Evolutionary conservation across 495 filamentous ascomycete genomes (phyloP).

Genomic region (Penicillium canescens): DNA sequence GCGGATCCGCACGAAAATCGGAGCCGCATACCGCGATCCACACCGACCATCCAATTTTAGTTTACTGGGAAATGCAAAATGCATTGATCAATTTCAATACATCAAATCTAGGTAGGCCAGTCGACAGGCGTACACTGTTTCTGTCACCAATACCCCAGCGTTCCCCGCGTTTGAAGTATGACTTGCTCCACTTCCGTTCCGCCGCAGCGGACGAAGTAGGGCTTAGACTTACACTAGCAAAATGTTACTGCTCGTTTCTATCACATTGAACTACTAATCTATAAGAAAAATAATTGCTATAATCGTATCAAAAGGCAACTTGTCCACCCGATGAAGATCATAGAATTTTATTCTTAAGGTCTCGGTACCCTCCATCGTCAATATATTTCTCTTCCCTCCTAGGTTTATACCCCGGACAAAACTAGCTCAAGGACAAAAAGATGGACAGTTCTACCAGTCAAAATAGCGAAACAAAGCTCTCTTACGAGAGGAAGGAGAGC

Average conservation of each 20-base stretch:
- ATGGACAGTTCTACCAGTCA: constrained; percentile 17
- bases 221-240: no score
- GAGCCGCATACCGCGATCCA: constrained; percentile 1
- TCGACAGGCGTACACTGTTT: no score
- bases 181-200: no score
- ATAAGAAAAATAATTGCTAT: no score
- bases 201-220: no score
- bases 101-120: background rate
- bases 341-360: no score
- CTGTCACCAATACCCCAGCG: no score
- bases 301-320: no score
- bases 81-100: background rate
- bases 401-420: background rate
- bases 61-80: background rate
- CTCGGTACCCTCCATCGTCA: background rate
- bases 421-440: background rate
- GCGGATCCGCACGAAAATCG: constrained; percentile 11
- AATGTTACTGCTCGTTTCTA: no score
- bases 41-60: background rate
- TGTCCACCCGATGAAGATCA: no score
- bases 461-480: constrained; percentile 15
- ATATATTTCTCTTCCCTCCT: background rate
- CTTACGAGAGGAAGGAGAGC: constrained; percentile 8
- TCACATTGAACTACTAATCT: no score
- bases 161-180: no score